Base-by-base conservation (phyloP, 768 basidiomycete genomes). In the Lactarius psammicola region DNA sequence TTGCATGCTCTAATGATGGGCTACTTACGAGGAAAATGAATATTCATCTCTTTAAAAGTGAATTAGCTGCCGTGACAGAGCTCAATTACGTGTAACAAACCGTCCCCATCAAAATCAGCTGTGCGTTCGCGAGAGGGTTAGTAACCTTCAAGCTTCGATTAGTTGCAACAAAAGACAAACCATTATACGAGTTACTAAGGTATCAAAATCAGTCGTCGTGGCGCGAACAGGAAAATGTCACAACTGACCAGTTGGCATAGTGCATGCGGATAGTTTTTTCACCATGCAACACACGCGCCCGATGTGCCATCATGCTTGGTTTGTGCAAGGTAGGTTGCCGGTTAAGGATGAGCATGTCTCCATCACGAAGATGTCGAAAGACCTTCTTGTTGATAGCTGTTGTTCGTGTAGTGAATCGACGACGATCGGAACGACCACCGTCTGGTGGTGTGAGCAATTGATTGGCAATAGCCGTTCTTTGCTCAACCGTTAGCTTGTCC, bases 211-310 rank as follows among this genome's bases (percentile, higher is more conserved):
- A 34, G 62, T 76, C 61, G 56, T 76, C 60, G 63, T n/a, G 46
- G 31, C 30, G 55, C 23, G 57, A 63, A 33, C 28, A n/a, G 36
- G 42, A 61, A 38, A 23, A 60, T 20, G 11, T 17, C 40, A 28
- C 31, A 56, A 80, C 87, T 60, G 65, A 96, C 95, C 96, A 99
- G 74, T 99, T 99, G 30, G 97, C 96, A 74, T 99, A 99, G 79
- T 99, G 97, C 95, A 99, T 95, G 17, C 97, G 86, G 74, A 99
- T 98, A 0, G 97, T 98, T 81, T 98, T 99, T 78, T 99, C 97
- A 30, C 96, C 97, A 67, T 87, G 85, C 68, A 99, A 76, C 23
- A 98, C 90, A 63, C 89, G 88, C 18, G 96, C 96, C 71, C 86
- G 90, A 75, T 99, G 97, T 9, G 88, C 89, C 97, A 99, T 99